phyloP scores from a whole-genome alignment of 2,329 filamentous ascomycete species.

The Aureobasidium mangrovei region DNA sequence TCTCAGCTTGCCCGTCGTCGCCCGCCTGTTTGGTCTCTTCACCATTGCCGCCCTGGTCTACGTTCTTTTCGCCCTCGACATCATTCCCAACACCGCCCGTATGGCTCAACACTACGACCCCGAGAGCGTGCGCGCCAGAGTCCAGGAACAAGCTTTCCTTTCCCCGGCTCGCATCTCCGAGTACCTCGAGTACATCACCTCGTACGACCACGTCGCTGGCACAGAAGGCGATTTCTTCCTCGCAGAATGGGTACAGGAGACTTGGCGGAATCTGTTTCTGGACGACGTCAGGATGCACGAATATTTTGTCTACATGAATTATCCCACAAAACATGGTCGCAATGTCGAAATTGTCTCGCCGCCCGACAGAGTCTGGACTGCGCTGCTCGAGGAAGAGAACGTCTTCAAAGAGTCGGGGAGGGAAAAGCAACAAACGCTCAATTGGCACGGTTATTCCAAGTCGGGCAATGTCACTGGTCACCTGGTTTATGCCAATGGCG shows the following conservation, averaged over 20 bases:
- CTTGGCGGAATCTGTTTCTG: conserved; percentile 63
- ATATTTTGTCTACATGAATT: conserved; percentile 75
- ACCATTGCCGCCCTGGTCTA: conserved; percentile 73
- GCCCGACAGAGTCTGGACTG: conserved; percentile 63
- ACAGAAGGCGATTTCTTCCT: conserved; percentile 84
- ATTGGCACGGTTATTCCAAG: conserved; percentile 84
- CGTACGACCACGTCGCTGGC: conserved; percentile 85
- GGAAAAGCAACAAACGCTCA: conserved; percentile 57
- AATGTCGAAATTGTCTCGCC: conserved; percentile 70
- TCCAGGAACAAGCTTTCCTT: conserved; percentile 55
- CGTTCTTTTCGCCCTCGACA: conserved; percentile 73
- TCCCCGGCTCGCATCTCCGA: conserved; percentile 56
- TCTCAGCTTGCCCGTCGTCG: conserved; percentile 57
- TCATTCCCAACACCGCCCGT: conserved; percentile 61
- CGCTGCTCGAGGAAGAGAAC: conserved; percentile 73
- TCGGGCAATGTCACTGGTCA: conserved; percentile 78
- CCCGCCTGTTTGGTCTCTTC: conserved; percentile 64
- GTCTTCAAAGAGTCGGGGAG: conserved; percentile 49
- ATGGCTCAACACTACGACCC: conserved; percentile 69
- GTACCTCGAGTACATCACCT: conserved; percentile 67
- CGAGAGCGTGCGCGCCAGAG: conserved; percentile 67
- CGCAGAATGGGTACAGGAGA: conserved; percentile 72
- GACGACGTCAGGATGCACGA: conserved; percentile 69
- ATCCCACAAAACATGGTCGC: conserved; percentile 67
- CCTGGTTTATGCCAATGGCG: conserved; percentile 87